Base-by-base conservation (phyloP, 495 filamentous ascomycete species). In the Lasiosphaeris hirsuta region DNA sequence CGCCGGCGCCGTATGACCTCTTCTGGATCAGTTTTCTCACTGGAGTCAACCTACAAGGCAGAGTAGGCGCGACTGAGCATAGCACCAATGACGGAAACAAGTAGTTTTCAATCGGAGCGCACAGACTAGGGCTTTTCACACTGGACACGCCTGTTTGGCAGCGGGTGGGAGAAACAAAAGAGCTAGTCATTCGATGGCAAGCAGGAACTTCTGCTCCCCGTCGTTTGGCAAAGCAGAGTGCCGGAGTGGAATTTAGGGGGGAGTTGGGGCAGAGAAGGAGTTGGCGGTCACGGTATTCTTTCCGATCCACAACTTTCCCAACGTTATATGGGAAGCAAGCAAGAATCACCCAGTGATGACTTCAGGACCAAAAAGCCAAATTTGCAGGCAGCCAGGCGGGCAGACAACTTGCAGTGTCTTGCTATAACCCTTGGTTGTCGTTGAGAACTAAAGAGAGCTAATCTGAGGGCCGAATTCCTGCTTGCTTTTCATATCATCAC, bases 91-190 rank as follows among this genome's bases (percentile, higher is more conserved):
- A 78, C n/a, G 63, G 60, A 15, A 33, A 38, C 23, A 41, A 51
- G 63, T 61, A 83, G 80, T 83, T 83, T 83, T 82, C 80, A 83
- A 83, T 82, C 80, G 69, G 78, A 83, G 78, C 71, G 44, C 23
- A 30, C 23, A 30, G 23, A 30, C 23, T 30, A 5, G 23, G 40
- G 42, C 41, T 44, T 57, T 58, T 10, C 44, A 33, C 11, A 46
- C 9, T 14, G 43, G 9, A 14, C 13, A 46, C 34, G 47, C 45
- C 50, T 47, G 10, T 43, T n/a, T 52, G 14, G 6, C 30, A n/a
- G 17, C 18, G 36, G 17, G 17, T 56, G 13, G 42, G 38, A 44
- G 19, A 43, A 43, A 41, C 34, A 23, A 37, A 55, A 35, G 35
- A 37, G 30, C 18, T 13, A 14, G 30, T 23, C 40, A 15, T 7